Base-by-base conservation (phyloP, 495 filamentous ascomycete genomes). In the Rostrohypoxylon terebratum region DNA sequence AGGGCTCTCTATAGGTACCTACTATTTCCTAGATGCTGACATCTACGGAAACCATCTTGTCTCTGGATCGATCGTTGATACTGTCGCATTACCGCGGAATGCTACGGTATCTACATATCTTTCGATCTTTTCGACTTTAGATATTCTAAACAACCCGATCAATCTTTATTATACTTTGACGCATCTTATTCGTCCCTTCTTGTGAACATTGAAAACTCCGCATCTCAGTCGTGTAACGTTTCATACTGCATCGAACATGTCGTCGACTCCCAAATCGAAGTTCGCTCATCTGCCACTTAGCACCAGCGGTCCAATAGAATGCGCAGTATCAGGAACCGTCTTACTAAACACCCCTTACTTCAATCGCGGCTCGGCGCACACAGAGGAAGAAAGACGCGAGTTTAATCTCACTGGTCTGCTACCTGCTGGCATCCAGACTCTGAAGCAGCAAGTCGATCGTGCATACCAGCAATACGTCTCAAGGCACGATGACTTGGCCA, bases 291-390 rank as follows among this genome's bases (percentile, higher is more conserved):
- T 93, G 8, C 89, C 89, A 7, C 82, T 92, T 20, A 87, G 86
- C 53, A 88, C 89, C 3, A 86, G 82, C 23, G 89, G 91, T 0
- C 89, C 91, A 0, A 81, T 90, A 67, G 86, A 88, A 66, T 90
- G 88, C 74, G 84, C 87, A 8, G 80, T 89, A 57, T 81, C 74
- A 6, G 91, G 93, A 8, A 79, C 82, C 28, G 84, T 87, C 3
- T 82, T 96, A 3, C 83, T 96, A 21, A 85, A 88, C 51, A 87
- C 88, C 10, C 87, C 91, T 0, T 90, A 89, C 68, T 92, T 92
- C 82, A 96, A 96, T 81, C 96, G 94, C 80, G 94, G 93, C 13
- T 92, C 92, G 0, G 93, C 88, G 1, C 94, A 94, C 73, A 84
- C 93, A 0, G 66, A 79, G 0, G 78, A 91, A 34, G 94, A 97